phyloP scores from a whole-genome alignment of 495 filamentous ascomycete genomes.

The Mytilinidion resinicola region DNA sequence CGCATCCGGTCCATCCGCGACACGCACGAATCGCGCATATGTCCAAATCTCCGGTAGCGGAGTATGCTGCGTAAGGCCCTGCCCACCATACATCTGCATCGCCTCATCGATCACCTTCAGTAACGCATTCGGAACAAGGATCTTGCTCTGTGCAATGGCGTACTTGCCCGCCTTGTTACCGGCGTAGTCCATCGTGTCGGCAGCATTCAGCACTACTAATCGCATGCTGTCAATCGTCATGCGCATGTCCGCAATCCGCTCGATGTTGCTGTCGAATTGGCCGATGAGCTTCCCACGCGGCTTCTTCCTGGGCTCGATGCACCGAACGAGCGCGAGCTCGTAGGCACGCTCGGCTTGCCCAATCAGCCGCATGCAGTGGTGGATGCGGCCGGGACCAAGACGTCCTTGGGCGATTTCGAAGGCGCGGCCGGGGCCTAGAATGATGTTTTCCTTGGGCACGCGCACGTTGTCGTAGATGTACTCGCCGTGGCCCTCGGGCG shows the following conservation, averaged over 20 bases:
- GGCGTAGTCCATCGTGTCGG: slow-evolving; percentile 37
- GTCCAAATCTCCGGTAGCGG: slow-evolving; percentile 41
- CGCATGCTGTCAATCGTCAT: slow-evolving; percentile 36
- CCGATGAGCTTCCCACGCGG: slow-evolving; percentile 39
- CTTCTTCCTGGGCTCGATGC: slow-evolving; percentile 36
- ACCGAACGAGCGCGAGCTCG: slow-evolving; percentile 37
- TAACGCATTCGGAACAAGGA: slow-evolving; percentile 36
- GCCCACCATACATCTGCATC: slow-evolving; percentile 42
- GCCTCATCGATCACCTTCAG: slow-evolving; percentile 39
- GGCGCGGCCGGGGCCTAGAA: slow-evolving; percentile 40
- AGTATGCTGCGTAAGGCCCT: slow-evolving; percentile 40
- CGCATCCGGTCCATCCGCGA: slow-evolving; percentile 41
- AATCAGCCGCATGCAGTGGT: slow-evolving; percentile 41
- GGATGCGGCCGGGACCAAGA: slow-evolving; percentile 40
- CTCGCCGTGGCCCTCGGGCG: slow-evolving; percentile 41
- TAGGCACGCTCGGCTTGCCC: slow-evolving; percentile 39
- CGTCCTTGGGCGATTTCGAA: slow-evolving; percentile 43
- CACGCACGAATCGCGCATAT: slow-evolving; percentile 38
- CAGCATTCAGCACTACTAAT: slow-evolving; percentile 39
- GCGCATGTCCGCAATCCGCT: slow-evolving; percentile 38
- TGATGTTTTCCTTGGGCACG: slow-evolving; percentile 37
- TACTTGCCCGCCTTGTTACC: slow-evolving; percentile 38
- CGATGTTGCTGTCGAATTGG: slow-evolving; percentile 40
- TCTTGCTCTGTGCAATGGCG: slow-evolving; percentile 40
- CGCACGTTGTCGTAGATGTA: slow-evolving; percentile 40